A percentile compares a stretch with the other conserved stretches of the same genome.
Evolutionary conservation across 106 monocot species (phyloP).

Genomic region (Acorus gramineus): DNA sequence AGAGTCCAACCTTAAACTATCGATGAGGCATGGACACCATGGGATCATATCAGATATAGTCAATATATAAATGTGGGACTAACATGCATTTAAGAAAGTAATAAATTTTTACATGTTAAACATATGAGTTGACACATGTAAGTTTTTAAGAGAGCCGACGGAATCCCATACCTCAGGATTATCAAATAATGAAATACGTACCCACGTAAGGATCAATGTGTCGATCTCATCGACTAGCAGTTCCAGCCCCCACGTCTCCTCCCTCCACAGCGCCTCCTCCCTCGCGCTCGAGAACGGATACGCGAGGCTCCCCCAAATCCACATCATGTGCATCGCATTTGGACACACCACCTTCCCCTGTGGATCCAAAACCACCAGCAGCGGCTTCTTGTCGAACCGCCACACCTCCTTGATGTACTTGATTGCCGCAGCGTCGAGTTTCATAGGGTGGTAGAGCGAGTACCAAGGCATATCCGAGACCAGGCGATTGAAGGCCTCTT

Average conservation of each 20-base stretch:
- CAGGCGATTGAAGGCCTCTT: slow-evolving; percentile 35
- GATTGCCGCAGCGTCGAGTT: slow-evolving; percentile 39
- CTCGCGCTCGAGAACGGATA: slow-evolving; percentile 64
- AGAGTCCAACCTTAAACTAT: too few relatives aligned
- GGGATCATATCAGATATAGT: too few relatives aligned
- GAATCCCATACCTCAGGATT: too few relatives aligned
- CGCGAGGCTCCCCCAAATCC: slow-evolving; percentile 80
- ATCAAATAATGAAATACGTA: slow-evolving; percentile 10
- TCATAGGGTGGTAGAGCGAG: slow-evolving; percentile 36
- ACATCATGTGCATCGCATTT: slow-evolving; percentile 79
- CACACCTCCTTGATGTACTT: slow-evolving; percentile 38
- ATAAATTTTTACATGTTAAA: too few relatives aligned
- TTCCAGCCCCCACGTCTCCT: slow-evolving; percentile 70
- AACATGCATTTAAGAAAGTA: too few relatives aligned
- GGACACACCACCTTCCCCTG: slow-evolving; percentile 70
- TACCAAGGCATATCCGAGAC: slow-evolving; percentile 63
- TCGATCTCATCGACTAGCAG: slow-evolving; percentile 78
- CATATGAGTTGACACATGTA: too few relatives aligned
- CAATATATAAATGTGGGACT: too few relatives aligned
- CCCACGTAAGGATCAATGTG: slow-evolving; percentile 35
- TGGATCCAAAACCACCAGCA: slow-evolving; percentile 65
- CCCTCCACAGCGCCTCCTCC: slow-evolving; percentile 81
- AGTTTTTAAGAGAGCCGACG: too few relatives aligned
- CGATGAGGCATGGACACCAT: too few relatives aligned
- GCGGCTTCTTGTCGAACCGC: slow-evolving; percentile 67